Evolutionary conservation across 1,139 yeast genomes (phyloP).

Genomic region (Taiozyma onychis): DNA sequence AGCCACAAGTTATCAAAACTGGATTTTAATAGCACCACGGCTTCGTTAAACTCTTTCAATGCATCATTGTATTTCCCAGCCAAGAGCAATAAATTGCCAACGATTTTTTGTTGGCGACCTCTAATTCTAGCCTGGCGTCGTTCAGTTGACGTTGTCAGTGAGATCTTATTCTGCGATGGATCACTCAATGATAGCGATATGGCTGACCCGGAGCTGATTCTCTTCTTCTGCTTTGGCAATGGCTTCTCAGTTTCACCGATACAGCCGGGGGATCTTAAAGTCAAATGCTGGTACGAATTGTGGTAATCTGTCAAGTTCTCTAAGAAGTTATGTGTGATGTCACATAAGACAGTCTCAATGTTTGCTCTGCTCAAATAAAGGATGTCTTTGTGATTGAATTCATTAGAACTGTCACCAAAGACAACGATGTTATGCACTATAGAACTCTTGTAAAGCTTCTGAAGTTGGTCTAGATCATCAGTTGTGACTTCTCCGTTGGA

Average conservation of each 20-base stretch:
- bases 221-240: slow-evolving; percentile 14
- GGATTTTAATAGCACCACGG: slow-evolving; percentile 52
- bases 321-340: slow-evolving; percentile 59
- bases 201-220: slow-evolving; percentile 21
- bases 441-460: slow-evolving; percentile 47
- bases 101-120: slow-evolving; percentile 72
- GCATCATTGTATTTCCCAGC: slow-evolving; percentile 80
- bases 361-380: slow-evolving; percentile 17
- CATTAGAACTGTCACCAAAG: slow-evolving; percentile 34
- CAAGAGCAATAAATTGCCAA: slow-evolving; percentile 70
- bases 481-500: slow-evolving; percentile 29
- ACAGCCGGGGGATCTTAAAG: slow-evolving; percentile 69
- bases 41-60: slow-evolving; percentile 63
- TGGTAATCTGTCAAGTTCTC: slow-evolving; percentile 61
- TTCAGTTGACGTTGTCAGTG: slow-evolving; percentile 34
- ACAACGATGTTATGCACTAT: slow-evolving; percentile 59
- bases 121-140: slow-evolving; percentile 49
- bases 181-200: slow-evolving; percentile 22
- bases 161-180: slow-evolving; percentile 23
- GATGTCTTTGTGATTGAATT: slow-evolving; percentile 12
- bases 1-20: slow-evolving; percentile 82
- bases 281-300: slow-evolving; percentile 63
- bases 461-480: slow-evolving; percentile 31
- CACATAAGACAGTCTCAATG: slow-evolving; percentile 70
- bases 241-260: slow-evolving; percentile 30